Conservation (phyloP, 768 basidiomycete species). For the Coprinopsis cinerea region DNA sequence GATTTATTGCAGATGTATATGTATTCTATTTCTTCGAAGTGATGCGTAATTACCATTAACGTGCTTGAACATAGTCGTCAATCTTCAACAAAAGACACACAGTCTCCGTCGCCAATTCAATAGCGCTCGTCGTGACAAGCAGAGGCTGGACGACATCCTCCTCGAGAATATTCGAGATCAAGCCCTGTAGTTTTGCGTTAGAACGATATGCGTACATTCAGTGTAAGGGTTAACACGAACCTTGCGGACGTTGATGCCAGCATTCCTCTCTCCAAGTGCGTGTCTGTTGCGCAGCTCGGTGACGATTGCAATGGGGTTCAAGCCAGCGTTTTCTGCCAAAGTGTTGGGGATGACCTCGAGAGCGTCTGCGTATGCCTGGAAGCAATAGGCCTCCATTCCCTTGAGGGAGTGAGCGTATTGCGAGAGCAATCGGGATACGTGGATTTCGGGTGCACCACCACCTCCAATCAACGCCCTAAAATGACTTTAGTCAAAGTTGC, state of each 20-base stretch:
- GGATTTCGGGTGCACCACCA: constrained; percentile 96
- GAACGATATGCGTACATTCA: too few relatives aligned
- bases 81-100: constrained; percentile 96
- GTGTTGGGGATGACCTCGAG: constrained; percentile 97
- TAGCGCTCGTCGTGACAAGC: constrained; percentile 89
- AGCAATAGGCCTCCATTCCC: constrained; percentile 99
- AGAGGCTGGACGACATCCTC: constrained; percentile 97
- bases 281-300: constrained; percentile 97
- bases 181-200: too few relatives aligned
- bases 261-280: constrained; percentile 88
- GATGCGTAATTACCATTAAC: constrained; percentile 29
- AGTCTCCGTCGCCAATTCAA: constrained; percentile 95
- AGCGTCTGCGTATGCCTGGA: constrained; percentile 97
- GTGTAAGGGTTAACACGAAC: too few relatives aligned
- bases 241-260: constrained; percentile 98
- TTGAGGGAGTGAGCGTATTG: constrained; percentile 90
- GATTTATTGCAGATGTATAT: neutral
- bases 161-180: constrained; percentile 95
- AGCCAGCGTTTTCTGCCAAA: constrained; percentile 94
- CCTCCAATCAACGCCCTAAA: constrained; percentile 84
- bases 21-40: neutral
- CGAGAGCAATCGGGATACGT: constrained; percentile 86
- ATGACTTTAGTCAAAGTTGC: neutral
- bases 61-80: constrained; percentile 85
- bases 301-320: constrained; percentile 97